Conservation (phyloP, 1,284 basidiomycete species). For the Tilletiopsis washingtonensis region DNA sequence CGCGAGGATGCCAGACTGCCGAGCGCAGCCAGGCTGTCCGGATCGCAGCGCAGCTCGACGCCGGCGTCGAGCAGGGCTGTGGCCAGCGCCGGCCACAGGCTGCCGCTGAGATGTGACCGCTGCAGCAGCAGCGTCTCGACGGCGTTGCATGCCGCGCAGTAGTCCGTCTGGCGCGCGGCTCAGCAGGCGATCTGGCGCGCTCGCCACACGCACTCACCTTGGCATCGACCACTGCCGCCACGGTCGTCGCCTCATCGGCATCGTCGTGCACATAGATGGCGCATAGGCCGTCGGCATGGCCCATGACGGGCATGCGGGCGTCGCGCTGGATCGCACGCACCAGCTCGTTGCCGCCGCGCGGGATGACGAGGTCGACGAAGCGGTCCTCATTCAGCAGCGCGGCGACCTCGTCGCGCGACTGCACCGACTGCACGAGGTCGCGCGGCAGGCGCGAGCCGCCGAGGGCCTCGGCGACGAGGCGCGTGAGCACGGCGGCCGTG, state of each 20-base stretch:
- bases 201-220: conserved; percentile 58
- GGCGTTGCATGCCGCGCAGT: conserved; percentile 93
- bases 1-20: conserved; percentile 48
- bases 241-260: conserved; percentile 68
- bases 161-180: conserved; percentile 61
- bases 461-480: conserved; percentile 69
- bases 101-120: conserved; percentile 48
- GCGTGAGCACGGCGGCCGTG: conserved; percentile 22
- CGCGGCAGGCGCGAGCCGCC: conserved; percentile 56
- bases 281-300: conserved; percentile 93
- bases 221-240: conserved; percentile 75
- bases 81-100: conserved; percentile 76
- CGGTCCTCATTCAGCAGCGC: conserved; percentile 75
- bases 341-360: conserved; percentile 83
- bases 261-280: conserved; percentile 77
- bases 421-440: conserved; percentile 82
- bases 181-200: not conserved
- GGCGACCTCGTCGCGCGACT: conserved; percentile 85
- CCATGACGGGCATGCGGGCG: conserved; percentile 95
- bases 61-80: conserved; percentile 59
- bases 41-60: conserved; percentile 75
- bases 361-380: conserved; percentile 95
- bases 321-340: conserved; percentile 80
- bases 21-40: conserved; percentile 22
- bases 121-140: conserved; percentile 85